Evolutionary conservation across 1,284 basidiomycete genomes (phyloP), one percentile per base, ranked within the genome.

Genomic region (Xanthoconium separans): DNA sequence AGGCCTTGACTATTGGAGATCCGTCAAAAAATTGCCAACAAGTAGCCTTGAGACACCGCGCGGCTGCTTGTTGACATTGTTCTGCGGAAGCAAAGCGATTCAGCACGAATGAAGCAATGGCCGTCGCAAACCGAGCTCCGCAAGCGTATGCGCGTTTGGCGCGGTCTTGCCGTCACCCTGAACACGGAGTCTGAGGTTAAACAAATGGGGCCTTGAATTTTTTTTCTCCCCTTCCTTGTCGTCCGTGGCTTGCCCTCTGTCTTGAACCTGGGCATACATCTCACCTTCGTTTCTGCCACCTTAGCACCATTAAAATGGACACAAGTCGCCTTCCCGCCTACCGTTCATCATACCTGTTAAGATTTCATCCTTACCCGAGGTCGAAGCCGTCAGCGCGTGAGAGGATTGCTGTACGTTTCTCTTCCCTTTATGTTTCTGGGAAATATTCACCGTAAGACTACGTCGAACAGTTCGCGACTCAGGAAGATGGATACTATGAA

Each of bases 361-460:
- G 65, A 18, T 70, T 54, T 31, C 65, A 68, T 51, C 65, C 65
- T 36, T 67, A 67, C 53, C 65, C 65, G 37, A 68, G 69, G 42
- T 39, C 43, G 18, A 68, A 64, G 31, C 42, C 33, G 6, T 62
- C 61, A 55, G 27, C 44, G 44, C 66, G 58, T 57, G 65, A 68
- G 62, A 67, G 56, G 56, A 48, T 68, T 33, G 13, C 30, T 56
- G 69, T 69, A 36, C 13, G 66, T 10, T 50, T 53, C 40, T 9
- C 45, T 11, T 55, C 44, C 9, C 45, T 41, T 33, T 47, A 31
- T 41, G 34, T 10, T 42, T 18, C 44, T 59, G 51, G 31, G 51
- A 55, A 47, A 39, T 15, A 15, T 47, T 62, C 30, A 54, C 49
- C 33, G 29, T 42, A 44, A 47, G 33, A 18, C 42, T 31, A 11